Evolutionary conservation across 768 basidiomycete genomes (phyloP), one percentile per base, ranked within the genome.

Genomic region (Crassisporium funariophilum): DNA sequence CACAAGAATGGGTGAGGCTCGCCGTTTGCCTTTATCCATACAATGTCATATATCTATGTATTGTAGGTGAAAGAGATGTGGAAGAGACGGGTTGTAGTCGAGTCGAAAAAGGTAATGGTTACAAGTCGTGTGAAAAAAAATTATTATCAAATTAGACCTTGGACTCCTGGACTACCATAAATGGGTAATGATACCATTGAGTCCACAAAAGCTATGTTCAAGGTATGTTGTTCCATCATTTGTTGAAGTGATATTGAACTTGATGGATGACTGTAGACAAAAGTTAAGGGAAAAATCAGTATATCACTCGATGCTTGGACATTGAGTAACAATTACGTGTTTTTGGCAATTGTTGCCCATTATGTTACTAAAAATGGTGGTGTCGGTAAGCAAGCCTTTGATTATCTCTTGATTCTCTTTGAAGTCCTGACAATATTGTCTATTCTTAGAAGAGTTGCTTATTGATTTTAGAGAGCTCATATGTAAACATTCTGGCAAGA

Each of bases 391-490:
- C 8, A 13, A 29, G 13, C 27, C 27, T 29, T 29, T 7, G 27
- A 7, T 7, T 13, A 29, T 29, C 13, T 29, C 13, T 7, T 29
- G 7, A 29, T 7, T 29, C 13, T 13, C 7, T 29, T 29, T 29
- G 27, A 7, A 6, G 41, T 58, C 1, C 27, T 57, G 58, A 4
- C 35, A 50, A 23, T 40, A 60, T 1, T 54, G 61, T 57, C 10
- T n/a, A 12, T 6, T 16, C 22, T 13, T 15, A 69, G 64, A 67
- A 41, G 66, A 69, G 36, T 15, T 57, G 1, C 48, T 69, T 0
- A 65, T 69, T 44, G 65, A 68, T 47, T 68, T 69, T 38, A 34
- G 52, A 3, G 63, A 69, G 49, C 51, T 69, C 15, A 15, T 63
- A 2, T 58, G 63, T 9, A 59, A 60, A 34, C 65, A 68, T 41